These are phyloP conservation scores for Aspergillus incahuasiensis DNA, from an alignment of 495 filamentous ascomycete genomes.

Conservation along the genomic window DNA sequence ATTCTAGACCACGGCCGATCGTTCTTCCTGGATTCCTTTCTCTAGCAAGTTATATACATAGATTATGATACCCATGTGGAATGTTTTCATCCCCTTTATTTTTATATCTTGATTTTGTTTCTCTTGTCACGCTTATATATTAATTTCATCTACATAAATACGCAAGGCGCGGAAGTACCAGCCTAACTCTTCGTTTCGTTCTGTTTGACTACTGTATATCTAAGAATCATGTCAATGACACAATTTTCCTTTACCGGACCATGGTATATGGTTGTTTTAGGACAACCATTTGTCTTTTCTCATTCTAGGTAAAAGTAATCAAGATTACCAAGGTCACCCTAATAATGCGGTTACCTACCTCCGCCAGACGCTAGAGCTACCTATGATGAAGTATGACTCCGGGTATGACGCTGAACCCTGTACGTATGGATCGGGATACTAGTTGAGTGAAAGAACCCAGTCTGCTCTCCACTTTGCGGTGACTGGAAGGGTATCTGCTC, in stretches of 20 bases:
- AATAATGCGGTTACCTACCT: not conserved
- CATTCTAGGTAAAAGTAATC: too few species aligned
- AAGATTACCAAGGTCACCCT: too few species aligned
- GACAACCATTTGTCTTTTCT: too few species aligned
- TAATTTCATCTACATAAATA: too few species aligned
- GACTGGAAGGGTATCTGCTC: constrained; percentile 43
- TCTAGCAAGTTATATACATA: not conserved
- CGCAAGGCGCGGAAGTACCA: too few species aligned
- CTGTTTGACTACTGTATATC: too few species aligned
- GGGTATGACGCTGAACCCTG: constrained; percentile 18
- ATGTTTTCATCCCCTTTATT: constrained; percentile 6
- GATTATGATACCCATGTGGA: constrained; percentile 16
- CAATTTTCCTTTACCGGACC: too few species aligned
- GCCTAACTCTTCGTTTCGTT: too few species aligned
- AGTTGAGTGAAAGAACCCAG: constrained; percentile 54
- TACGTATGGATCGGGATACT: constrained; percentile 47
- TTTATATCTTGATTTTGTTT: not conserved
- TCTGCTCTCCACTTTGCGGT: constrained; percentile 43
- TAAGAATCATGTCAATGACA: too few species aligned
- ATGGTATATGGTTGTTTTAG: too few species aligned
- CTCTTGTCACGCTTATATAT: not conserved
- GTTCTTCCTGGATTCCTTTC: not conserved
- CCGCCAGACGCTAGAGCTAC: not conserved
- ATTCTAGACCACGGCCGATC: not conserved
- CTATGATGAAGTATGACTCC: not conserved